Percentiles rank a stretch among this genome's conserved stretches.
These are phyloP conservation scores for Aspergillus olivimuriae DNA, from an alignment of 495 filamentous ascomycete species.

Conservation along the genomic window DNA sequence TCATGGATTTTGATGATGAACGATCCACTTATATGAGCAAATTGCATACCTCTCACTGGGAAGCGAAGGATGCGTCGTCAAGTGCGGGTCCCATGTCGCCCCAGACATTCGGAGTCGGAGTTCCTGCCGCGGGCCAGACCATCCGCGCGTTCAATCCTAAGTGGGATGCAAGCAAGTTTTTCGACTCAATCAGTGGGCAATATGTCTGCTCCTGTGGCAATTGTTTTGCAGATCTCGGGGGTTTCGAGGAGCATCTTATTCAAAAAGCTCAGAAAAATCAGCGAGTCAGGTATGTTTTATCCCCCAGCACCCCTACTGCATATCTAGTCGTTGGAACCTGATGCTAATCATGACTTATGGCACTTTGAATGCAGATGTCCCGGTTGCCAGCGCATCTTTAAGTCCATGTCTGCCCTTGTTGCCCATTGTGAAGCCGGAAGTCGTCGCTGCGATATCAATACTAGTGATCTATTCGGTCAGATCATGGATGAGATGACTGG, in stretches of 20 bases:
- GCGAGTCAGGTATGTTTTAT: slow-evolving; percentile 10
- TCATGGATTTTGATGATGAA: neutral
- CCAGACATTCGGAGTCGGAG: neutral
- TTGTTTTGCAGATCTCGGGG: slow-evolving; percentile 5
- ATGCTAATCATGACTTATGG: too few relatives aligned
- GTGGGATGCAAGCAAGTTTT: slow-evolving; percentile 22
- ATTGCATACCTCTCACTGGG: neutral
- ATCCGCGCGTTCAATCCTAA: slow-evolving; percentile 9
- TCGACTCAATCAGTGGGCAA: slow-evolving; percentile 12
- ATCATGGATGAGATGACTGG: slow-evolving; percentile 43
- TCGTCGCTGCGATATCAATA: slow-evolving; percentile 36
- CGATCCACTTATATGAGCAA: slow-evolving; percentile 3
- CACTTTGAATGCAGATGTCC: slow-evolving; percentile 32
- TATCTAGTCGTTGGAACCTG: neutral
- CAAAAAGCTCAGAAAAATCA: slow-evolving; percentile 8
- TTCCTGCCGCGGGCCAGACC: slow-evolving; percentile 2
- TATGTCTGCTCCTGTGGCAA: slow-evolving; percentile 22
- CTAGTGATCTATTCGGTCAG: slow-evolving; percentile 26
- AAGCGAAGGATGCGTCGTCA: neutral
- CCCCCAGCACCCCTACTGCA: neutral
- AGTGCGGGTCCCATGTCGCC: neutral
- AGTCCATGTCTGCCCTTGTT: slow-evolving; percentile 34
- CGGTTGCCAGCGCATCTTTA: slow-evolving; percentile 40
- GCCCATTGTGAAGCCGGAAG: slow-evolving; percentile 43
- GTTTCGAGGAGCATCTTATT: slow-evolving; percentile 20